Conservation (phyloP, 2,329 filamentous ascomycete genomes). For the Cordyceps pruinosa region DNA sequence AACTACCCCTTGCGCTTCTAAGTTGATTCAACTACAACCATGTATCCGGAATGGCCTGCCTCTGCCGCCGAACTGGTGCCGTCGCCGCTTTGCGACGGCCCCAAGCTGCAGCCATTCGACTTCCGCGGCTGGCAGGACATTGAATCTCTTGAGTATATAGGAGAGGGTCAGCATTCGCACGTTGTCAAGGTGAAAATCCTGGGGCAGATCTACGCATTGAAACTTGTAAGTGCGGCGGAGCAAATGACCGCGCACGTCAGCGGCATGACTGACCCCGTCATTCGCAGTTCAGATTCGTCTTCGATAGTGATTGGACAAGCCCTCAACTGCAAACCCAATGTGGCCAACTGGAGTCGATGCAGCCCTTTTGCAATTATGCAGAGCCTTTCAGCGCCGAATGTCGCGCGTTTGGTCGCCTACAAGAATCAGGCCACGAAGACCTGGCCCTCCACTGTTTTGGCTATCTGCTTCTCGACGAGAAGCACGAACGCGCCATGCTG, state of each 20-base stretch:
- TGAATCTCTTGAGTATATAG: constrained; percentile 17
- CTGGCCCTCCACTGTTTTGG: constrained; percentile 19
- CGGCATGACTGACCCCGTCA: too few relatives aligned
- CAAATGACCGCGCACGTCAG: not conserved
- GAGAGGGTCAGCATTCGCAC: constrained; percentile 13
- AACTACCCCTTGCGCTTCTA: too few relatives aligned
- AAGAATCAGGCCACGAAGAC: constrained; percentile 19
- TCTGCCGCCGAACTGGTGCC: constrained; percentile 17
- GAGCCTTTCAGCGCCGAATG: constrained; percentile 20
- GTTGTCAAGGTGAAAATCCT: not conserved
- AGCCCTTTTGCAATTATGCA: constrained; percentile 16
- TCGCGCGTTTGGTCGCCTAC: constrained; percentile 22
- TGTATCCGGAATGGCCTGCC: not conserved
- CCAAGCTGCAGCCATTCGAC: constrained; percentile 19
- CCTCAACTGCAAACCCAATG: not conserved
- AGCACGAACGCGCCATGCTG: constrained; percentile 14
- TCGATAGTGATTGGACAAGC: not conserved
- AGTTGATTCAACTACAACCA: not conserved
- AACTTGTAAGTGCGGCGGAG: not conserved
- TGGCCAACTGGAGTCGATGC: not conserved
- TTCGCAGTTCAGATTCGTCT: not conserved
- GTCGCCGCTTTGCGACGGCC: constrained; percentile 17
- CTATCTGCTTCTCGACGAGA: constrained; percentile 20
- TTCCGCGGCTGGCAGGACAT: constrained; percentile 20
- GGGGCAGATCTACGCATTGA: not conserved